Conservation (phyloP, 169 alveolate species). For the Prorocentrum cordatum region DNA sequence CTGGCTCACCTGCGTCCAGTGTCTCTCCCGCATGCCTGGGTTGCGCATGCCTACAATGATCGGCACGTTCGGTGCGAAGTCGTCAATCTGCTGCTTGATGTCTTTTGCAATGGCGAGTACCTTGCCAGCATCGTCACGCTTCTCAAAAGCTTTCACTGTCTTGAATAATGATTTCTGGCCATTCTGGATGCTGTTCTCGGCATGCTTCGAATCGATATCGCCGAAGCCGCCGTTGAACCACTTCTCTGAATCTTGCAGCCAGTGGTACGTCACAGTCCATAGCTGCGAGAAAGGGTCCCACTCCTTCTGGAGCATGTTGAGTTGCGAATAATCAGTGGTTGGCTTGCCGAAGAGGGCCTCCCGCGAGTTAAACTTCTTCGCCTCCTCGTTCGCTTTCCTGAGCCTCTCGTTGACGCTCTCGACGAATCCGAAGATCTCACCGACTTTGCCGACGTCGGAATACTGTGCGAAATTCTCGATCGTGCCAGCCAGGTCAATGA, state of each 20-base stretch:
- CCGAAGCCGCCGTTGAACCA: constrained; percentile 85
- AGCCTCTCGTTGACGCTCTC: constrained; percentile 64
- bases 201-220: constrained; percentile 81
- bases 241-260: constrained; percentile 80
- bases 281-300: constrained; percentile 86
- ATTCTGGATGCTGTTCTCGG: too few relatives aligned
- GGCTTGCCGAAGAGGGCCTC: constrained; percentile 84
- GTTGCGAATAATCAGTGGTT: constrained; percentile 82
- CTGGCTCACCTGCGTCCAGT: constrained; percentile 84
- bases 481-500: constrained; percentile 43
- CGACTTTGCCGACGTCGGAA: constrained; percentile 6
- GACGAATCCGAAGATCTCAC: constrained; percentile 56
- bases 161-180: constrained; percentile 50
- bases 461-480: constrained; percentile 54
- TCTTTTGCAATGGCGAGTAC: constrained; percentile 73
- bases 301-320: constrained; percentile 31
- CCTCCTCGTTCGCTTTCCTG: constrained; percentile 71
- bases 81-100: constrained; percentile 78
- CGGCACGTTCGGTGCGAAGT: constrained; percentile 84
- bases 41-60: constrained; percentile 84
- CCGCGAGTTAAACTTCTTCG: constrained; percentile 82
- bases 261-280: constrained; percentile 83
- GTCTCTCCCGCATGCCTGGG: constrained; percentile 89
- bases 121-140: constrained; percentile 4
- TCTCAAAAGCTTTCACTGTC: constrained; percentile 40